Percentiles rank a stretch among this genome's conserved stretches.
These are phyloP conservation scores for Fraxinus floribunda DNA, from an alignment of 305 asterid species.

Conservation along the genomic window DNA sequence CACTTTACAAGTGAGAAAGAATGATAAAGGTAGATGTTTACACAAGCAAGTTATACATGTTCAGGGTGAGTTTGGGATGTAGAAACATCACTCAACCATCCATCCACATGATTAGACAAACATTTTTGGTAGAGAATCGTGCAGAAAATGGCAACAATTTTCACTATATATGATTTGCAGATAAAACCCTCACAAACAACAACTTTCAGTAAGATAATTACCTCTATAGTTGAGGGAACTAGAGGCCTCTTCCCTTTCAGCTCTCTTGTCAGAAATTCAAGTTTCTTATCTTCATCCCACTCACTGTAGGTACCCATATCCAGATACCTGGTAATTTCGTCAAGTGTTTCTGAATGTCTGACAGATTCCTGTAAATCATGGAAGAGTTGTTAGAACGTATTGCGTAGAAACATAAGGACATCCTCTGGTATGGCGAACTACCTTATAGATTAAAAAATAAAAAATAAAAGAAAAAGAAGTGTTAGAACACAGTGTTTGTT, in stretches of 20 bases:
- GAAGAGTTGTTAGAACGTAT: conserved; percentile 19
- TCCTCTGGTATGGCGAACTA: conserved; percentile 4
- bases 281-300: conserved; percentile 86
- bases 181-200: background rate
- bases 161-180: background rate
- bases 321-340: conserved; percentile 78
- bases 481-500: background rate
- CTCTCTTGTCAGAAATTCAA: conserved; percentile 78
- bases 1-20: background rate
- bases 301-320: conserved; percentile 93
- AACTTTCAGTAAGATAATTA: conserved; percentile 16
- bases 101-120: background rate
- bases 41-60: background rate
- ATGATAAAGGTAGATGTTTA: background rate
- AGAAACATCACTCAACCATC: background rate
- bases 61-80: background rate
- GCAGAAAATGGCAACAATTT: background rate
- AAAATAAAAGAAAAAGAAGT: background rate
- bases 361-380: conserved; percentile 73
- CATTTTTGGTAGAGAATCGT: background rate
- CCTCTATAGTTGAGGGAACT: conserved; percentile 82
- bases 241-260: conserved; percentile 94
- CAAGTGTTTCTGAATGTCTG: conserved; percentile 90
- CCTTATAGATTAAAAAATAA: background rate
- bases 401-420: conserved; percentile 4